Conservation (phyloP, 179 eudicot species). For the Amaranthus tricolor region DNA sequence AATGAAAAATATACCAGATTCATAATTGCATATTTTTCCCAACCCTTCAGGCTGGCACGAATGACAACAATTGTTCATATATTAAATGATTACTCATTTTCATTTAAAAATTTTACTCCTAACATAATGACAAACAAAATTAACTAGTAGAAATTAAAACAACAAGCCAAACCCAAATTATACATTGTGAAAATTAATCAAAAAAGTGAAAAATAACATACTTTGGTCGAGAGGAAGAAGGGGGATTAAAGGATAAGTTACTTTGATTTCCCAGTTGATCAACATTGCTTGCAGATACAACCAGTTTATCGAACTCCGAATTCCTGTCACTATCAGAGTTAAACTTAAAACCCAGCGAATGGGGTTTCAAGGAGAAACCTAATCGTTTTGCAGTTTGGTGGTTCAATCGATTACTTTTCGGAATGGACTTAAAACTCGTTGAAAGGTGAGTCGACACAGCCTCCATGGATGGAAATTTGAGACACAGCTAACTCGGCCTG, state of each 20-base stretch:
- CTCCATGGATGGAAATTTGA: constrained; percentile 26
- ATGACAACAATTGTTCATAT: neutral
- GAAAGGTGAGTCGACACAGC: constrained; percentile 24
- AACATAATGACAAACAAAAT: neutral
- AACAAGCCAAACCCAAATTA: neutral
- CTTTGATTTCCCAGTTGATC: constrained; percentile 17
- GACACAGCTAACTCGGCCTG: too few species aligned
- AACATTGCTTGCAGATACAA: constrained; percentile 27
- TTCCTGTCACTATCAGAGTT: constrained; percentile 15
- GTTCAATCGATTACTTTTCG: neutral
- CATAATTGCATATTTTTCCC: neutral
- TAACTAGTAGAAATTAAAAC: neutral
- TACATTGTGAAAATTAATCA: neutral
- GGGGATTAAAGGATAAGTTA: constrained; percentile 13
- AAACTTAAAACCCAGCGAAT: constrained; percentile 13
- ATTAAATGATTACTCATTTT: neutral
- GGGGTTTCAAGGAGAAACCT: constrained; percentile 3
- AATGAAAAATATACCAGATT: neutral
- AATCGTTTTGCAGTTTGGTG: neutral
- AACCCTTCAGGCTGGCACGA: neutral
- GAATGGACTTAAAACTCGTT: neutral
- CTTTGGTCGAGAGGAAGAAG: constrained; percentile 22
- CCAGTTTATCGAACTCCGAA: constrained; percentile 19
- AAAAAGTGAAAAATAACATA: constrained; percentile 16
- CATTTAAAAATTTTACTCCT: neutral